phyloP scores from a whole-genome alignment of 805 yeast genomes.

The Pachysolen tannophilus region DNA sequence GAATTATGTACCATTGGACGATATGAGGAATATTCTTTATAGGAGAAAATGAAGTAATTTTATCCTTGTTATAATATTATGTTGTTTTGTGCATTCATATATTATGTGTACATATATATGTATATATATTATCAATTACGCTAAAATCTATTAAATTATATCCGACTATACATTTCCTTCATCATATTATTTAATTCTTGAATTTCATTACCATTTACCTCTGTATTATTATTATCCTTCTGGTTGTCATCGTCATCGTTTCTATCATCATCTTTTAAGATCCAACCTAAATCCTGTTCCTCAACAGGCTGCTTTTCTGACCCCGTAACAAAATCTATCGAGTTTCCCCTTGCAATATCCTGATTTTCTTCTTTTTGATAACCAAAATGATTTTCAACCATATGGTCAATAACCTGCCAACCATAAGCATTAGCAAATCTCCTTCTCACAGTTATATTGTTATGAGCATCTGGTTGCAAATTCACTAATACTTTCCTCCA shows the following conservation, averaged over 20 bases:
- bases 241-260: constrained; percentile 7
- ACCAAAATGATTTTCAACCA: constrained; percentile 59
- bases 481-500: constrained; percentile 92
- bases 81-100: too few species aligned
- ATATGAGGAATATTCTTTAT: too few species aligned
- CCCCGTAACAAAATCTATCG: constrained; percentile 6
- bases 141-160: too few species aligned
- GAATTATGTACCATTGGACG: too few species aligned
- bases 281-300: constrained; percentile 6
- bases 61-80: too few species aligned
- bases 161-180: too few species aligned
- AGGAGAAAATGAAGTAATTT: too few species aligned
- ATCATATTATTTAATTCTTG: too few species aligned
- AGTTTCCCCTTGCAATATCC: too few species aligned
- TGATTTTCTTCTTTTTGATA: constrained; percentile 8
- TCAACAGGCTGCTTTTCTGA: not conserved
- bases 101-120: too few species aligned
- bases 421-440: constrained; percentile 91
- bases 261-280: constrained; percentile 9
- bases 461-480: constrained; percentile 89
- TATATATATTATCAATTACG: too few species aligned
- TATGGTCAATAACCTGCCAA: constrained; percentile 85
- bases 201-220: too few species aligned
- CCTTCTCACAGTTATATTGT: constrained; percentile 83
- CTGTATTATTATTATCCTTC: constrained; percentile 8